A percentile compares a stretch with the other conserved stretches of the same genome.
Conservation (phyloP, 176 grass and related monocot genomes). For the Aegilops tauschii region DNA sequence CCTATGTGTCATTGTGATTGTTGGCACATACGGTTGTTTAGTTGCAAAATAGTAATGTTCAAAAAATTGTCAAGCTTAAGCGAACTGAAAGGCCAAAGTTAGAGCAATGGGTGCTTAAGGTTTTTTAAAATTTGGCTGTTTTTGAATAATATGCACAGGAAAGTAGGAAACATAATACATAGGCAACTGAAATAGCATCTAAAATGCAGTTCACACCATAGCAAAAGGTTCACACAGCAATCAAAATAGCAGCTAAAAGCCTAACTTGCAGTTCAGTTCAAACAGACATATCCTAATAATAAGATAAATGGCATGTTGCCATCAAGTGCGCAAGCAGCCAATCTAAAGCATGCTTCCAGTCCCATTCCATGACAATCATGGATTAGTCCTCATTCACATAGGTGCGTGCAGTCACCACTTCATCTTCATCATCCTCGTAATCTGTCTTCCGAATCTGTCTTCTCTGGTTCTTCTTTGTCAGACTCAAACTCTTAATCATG, state of each 20-base stretch:
- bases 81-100: not conserved
- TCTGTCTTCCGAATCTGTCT: not conserved
- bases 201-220: not conserved
- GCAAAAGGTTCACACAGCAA: not conserved
- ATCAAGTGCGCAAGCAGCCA: not conserved
- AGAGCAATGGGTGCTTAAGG: not conserved
- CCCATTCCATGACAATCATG: not conserved
- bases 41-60: not conserved
- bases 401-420: not conserved
- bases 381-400: not conserved
- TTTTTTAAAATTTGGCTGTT: not conserved
- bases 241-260: not conserved
- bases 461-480: not conserved
- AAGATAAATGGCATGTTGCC: not conserved
- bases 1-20: constrained; percentile 12
- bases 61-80: not conserved
- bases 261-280: not conserved
- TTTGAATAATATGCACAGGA: not conserved
- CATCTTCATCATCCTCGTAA: not conserved
- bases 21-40: not conserved
- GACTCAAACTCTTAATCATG: not conserved
- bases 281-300: not conserved
- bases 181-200: not conserved
- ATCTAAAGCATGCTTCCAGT: not conserved
- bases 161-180: not conserved